phyloP scores from a whole-genome alignment of 2,329 filamentous ascomycete genomes.

The Biscogniauxia sp. region DNA sequence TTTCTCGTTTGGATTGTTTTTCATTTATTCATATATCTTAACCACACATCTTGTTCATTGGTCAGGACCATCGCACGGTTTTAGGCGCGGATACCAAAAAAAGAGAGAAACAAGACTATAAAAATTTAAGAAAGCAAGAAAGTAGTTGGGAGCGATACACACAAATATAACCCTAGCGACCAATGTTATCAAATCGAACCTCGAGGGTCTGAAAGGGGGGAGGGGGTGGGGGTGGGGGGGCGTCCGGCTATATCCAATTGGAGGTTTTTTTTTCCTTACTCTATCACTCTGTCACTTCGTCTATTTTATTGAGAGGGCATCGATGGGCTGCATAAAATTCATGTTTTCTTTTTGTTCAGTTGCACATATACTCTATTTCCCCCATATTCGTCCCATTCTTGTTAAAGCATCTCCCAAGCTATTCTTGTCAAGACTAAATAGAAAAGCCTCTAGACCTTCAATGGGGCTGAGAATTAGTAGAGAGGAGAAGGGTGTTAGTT shows the following conservation, averaged over 20 bases:
- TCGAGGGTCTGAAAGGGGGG: background rate
- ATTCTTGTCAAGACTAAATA: background rate
- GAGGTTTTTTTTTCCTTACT: background rate
- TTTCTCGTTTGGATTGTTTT: slow-evolving; percentile 1
- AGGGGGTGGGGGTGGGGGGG: background rate
- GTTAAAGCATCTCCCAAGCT: background rate
- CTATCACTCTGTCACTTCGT: background rate
- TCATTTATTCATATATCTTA: slow-evolving; percentile 10
- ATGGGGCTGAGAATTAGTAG: background rate
- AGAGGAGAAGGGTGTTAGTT: background rate
- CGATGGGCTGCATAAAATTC: background rate
- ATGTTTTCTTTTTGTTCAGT: background rate
- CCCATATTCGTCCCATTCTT: background rate
- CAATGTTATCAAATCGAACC: background rate
- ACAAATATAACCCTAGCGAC: slow-evolving; percentile 1
- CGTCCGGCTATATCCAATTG: background rate
- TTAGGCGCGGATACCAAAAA: slow-evolving; percentile 7
- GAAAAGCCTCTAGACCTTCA: background rate
- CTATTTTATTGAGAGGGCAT: background rate
- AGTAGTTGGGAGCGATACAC: slow-evolving; percentile 5
- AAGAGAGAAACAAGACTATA: background rate
- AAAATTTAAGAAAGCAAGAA: slow-evolving; percentile 8
- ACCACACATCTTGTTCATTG: slow-evolving; percentile 13
- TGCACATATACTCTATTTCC: background rate
- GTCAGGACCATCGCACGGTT: slow-evolving; percentile 14